Evolutionary conservation across 2,329 filamentous ascomycete genomes (phyloP), one percentile per base, ranked within the genome.

Genomic region (Fusarium staphyleae): DNA sequence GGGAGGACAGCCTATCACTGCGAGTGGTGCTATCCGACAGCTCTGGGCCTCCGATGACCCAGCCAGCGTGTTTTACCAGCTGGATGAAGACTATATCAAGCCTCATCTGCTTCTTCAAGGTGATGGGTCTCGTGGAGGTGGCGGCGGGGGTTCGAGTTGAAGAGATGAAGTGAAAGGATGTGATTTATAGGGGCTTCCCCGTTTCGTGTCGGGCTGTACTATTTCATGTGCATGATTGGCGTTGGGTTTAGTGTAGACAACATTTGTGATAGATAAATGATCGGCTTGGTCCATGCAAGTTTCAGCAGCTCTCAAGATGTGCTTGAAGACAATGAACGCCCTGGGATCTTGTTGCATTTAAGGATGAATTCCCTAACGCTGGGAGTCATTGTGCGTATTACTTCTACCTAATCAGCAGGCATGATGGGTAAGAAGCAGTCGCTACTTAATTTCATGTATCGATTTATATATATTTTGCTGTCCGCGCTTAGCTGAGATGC

Each of bases 71-170:
- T 96, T 99, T 74, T 87, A 87, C 63, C 93, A 96, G 75, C 78
- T 99, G 55, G 95, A 99, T 72, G 95, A 99, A 74, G 91, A 93
- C 55, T 97, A 92, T 72, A 93, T 98, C 74, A 98, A 98, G 79
- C 93, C 93, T 14, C 90, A 88, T 70, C 76, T 98, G 48, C 74
- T 98, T 61, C 81, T 98, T 15, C 93, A 97, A 74, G 89, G 88
- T 37, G 80, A 80, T 18, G 55, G 55, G 8, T 51, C 62, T 5
- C 60, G 68, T n/a, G 69, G 70, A 4, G 63, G 59, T 5, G 63
- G 59, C 13, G 65, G 67, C 36, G 61, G 66, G 16, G 61, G 65
- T 18, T 51, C 60, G n/a, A 62, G 63, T 37, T 68, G 40, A 66
- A 45, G 24, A 36, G 5, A 30, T 26, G 26, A 41, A 19, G 32